Evolutionary conservation across 2,329 filamentous ascomycete genomes (phyloP).

Genomic region (Teratosphaeria nubilosa): DNA sequence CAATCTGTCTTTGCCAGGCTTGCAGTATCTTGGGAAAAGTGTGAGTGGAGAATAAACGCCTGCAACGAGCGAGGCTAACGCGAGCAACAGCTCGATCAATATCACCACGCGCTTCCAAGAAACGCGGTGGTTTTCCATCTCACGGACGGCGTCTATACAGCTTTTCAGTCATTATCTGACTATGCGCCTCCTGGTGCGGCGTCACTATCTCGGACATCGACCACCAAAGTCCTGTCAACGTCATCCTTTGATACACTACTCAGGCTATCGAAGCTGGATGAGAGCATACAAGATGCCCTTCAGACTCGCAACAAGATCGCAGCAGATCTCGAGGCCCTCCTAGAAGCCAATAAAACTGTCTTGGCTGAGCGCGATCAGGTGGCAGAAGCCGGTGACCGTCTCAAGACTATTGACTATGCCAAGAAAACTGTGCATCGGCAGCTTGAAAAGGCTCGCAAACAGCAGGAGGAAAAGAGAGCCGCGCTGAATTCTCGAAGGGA

Average conservation of each 20-base stretch:
- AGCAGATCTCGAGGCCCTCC: slow-evolving; percentile 58
- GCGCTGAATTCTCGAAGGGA: slow-evolving; percentile 56
- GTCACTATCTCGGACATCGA: slow-evolving; percentile 22
- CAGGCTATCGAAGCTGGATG: slow-evolving; percentile 77
- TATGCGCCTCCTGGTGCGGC: slow-evolving; percentile 8
- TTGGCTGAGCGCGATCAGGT: slow-evolving; percentile 26
- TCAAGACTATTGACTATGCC: slow-evolving; percentile 38
- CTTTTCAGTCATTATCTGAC: slow-evolving; percentile 16
- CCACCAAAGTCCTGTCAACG: slow-evolving; percentile 44
- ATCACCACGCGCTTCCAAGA: slow-evolving; percentile 63
- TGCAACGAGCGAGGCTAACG: slow-evolving; percentile 1
- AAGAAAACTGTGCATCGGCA: slow-evolving; percentile 56
- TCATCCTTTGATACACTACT: slow-evolving; percentile 84
- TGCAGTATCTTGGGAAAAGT: slow-evolving; percentile 68
- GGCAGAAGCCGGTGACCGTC: slow-evolving; percentile 34
- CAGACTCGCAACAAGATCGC: slow-evolving; percentile 64
- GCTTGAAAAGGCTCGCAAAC: slow-evolving; percentile 51
- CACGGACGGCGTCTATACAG: slow-evolving; percentile 69
- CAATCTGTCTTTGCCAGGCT: slow-evolving; percentile 55
- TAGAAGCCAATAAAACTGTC: slow-evolving; percentile 29
- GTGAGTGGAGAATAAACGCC: slow-evolving; percentile 23
- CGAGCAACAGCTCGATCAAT: slow-evolving; percentile 38
- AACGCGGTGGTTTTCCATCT: slow-evolving; percentile 84
- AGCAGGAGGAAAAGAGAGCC: slow-evolving; percentile 55
- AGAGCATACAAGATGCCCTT: slow-evolving; percentile 82